These are phyloP conservation scores for Lasiodiplodia sp. DNA, from an alignment of 2,329 filamentous ascomycete species.

Conservation along the genomic window DNA sequence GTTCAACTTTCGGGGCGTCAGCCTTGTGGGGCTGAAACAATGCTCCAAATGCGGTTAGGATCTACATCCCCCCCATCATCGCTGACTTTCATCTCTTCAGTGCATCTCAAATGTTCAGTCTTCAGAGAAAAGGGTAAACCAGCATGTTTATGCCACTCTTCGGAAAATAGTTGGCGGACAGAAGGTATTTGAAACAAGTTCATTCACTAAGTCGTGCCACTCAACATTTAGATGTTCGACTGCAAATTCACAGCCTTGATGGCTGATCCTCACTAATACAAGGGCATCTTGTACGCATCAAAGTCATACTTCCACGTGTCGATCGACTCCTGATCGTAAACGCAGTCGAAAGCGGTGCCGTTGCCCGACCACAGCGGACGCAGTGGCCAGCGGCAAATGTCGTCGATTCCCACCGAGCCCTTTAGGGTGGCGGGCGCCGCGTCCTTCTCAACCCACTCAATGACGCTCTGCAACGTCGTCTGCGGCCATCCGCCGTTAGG, in stretches of 20 bases:
- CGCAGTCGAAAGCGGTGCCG: constrained; percentile 37
- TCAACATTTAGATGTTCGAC: too few relatives aligned
- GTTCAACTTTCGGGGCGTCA: too few relatives aligned
- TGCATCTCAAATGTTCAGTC: too few relatives aligned
- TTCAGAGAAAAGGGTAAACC: too few relatives aligned
- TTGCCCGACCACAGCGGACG: constrained; percentile 41
- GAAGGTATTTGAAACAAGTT: not conserved
- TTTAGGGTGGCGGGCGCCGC: constrained; percentile 46
- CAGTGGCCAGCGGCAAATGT: constrained; percentile 51
- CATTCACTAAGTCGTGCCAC: too few relatives aligned
- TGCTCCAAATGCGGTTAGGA: too few relatives aligned
- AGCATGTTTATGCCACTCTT: too few relatives aligned
- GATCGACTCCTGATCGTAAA: constrained; percentile 37
- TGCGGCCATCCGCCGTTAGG: constrained; percentile 30
- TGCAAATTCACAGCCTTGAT: not conserved
- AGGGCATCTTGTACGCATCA: constrained; percentile 18
- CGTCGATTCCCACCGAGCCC: constrained; percentile 44
- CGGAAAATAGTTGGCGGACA: too few relatives aligned
- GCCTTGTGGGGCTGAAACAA: too few relatives aligned
- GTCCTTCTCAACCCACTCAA: constrained; percentile 33
- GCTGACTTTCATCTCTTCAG: too few relatives aligned
- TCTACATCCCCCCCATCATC: too few relatives aligned
- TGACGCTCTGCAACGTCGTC: constrained; percentile 28
- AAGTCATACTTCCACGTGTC: constrained; percentile 40
- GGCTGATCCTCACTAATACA: not conserved